Evolutionary conservation across 75 land plant species (phyloP), one percentile per base, ranked within the genome.

Genomic region (Pinus taeda): DNA sequence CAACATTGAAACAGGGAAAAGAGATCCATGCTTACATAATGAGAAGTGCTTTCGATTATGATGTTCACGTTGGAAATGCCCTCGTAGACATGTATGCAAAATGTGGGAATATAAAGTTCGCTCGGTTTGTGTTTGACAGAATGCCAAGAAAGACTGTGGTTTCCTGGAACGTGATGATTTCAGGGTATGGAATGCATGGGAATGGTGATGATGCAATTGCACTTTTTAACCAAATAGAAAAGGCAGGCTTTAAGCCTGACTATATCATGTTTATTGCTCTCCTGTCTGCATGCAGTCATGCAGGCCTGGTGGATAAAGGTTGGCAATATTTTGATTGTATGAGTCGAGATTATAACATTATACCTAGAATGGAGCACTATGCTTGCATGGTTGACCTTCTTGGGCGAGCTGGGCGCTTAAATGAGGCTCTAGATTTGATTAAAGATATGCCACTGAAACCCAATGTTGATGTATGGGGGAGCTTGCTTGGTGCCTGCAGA

Each of bases 381-480:
- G 78, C 57, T 75, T 79, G 78, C 62, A 79, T 79, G 80, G 80
- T 79, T 24, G 80, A 79, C 37, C 79, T 79, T 8, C 79, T 79
- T 75, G 81, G 79, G n/a, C 79, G 81, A 57, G 37, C 81, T 37
- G 79, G 81, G 15, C 24, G 39, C 57, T 60, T 79, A 8, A 15
- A 79, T 21, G 79, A 63, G 67, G 79, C 82, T 8, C 59, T 37
- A 36, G 58, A 61, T 11, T 76, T 76, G 56, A 76, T 80, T 11
- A 62, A 61, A 20, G 63, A 63, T 29, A 60, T 80, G 71, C 78
- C 81, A 60, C 8, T 80, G n/a, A 59, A 74, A 30, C 76, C 76
- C 30, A 36, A n/a, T 57, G 39, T 29, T 15, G 77, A 73, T 20
- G 75, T 59, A 7, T 80, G 81, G 81, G 67, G 77, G 21, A 66